Conservation (phyloP, 768 basidiomycete genomes). For the Lactarius quietus region DNA sequence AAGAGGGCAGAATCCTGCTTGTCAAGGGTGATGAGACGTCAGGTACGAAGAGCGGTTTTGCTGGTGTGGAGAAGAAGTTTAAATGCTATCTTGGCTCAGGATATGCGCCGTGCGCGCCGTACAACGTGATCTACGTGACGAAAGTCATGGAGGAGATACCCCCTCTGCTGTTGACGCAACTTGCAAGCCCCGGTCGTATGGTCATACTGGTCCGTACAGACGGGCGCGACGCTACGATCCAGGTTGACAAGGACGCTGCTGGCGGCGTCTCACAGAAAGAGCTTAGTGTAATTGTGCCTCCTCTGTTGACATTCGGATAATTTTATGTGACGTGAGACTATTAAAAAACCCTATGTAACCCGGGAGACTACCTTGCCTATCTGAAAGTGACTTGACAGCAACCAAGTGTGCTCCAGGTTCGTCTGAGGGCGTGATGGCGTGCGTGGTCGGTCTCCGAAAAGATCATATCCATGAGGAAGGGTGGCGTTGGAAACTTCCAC, state of each 20-base stretch:
- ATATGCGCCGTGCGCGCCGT: constrained; percentile 21
- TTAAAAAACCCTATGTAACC: too few species aligned
- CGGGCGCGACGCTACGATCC: constrained; percentile 53
- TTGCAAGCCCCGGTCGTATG: constrained; percentile 71
- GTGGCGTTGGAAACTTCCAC: neutral
- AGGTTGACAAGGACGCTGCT: constrained; percentile 70
- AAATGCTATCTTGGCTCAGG: constrained; percentile 7
- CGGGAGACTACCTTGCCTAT: neutral
- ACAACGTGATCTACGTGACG: constrained; percentile 83
- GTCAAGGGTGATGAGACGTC: constrained; percentile 75
- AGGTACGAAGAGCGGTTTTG: constrained; percentile 40
- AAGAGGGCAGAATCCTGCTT: constrained; percentile 54
- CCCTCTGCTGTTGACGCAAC: constrained; percentile 65
- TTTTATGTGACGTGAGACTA: neutral
- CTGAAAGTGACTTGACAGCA: neutral
- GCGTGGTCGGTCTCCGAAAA: neutral
- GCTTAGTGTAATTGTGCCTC: constrained; percentile 6
- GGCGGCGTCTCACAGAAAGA: constrained; percentile 61
- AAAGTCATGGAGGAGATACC: constrained; percentile 81
- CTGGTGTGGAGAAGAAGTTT: neutral
- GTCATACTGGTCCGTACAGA: constrained; percentile 79
- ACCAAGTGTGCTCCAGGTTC: neutral
- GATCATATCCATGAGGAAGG: neutral
- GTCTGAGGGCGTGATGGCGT: neutral
- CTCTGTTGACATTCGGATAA: neutral